Evolutionary conservation across 495 filamentous ascomycete genomes (phyloP).

Genomic region (Penicillium macrosclerotiorum): DNA sequence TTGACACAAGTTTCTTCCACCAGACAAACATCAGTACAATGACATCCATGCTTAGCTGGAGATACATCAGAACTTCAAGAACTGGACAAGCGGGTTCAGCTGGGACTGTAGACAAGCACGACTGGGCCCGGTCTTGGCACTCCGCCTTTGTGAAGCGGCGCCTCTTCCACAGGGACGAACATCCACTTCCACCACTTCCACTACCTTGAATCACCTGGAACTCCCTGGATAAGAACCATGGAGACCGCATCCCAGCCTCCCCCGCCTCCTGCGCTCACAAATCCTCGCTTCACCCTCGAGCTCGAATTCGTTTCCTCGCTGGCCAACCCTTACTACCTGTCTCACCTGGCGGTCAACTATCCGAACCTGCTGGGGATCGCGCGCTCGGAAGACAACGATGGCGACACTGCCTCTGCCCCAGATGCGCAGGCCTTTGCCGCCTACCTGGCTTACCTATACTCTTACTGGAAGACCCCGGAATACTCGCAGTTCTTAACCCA

Average conservation of each 20-base stretch:
- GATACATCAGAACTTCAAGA: no score
- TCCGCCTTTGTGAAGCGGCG: no score
- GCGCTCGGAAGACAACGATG: constrained; percentile 33
- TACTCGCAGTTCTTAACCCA: constrained; percentile 80
- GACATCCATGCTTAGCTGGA: no score
- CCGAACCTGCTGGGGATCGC: constrained; percentile 49
- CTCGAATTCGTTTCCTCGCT: constrained; percentile 82
- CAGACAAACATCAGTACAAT: no score
- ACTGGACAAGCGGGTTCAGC: no score
- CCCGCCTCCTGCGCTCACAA: constrained; percentile 41
- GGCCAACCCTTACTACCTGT: constrained; percentile 79
- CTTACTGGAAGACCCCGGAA: constrained; percentile 79
- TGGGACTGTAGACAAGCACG: no score
- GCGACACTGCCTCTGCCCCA: constrained; percentile 49
- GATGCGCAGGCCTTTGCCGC: constrained; percentile 65
- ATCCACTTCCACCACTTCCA: not conserved
- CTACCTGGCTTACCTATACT: constrained; percentile 77
- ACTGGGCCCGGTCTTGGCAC: no score
- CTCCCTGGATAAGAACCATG: constrained; percentile 24
- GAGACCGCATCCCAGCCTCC: constrained; percentile 27
- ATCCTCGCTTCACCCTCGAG: constrained; percentile 43
- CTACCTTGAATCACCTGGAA: not conserved
- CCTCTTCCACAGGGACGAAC: no score
- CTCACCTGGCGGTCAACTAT: constrained; percentile 68
- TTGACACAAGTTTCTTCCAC: no score